Evolutionary conservation across 2,329 filamentous ascomycete genomes (phyloP), one percentile per base, ranked within the genome.

Genomic region (Coniochaeta sp.): DNA sequence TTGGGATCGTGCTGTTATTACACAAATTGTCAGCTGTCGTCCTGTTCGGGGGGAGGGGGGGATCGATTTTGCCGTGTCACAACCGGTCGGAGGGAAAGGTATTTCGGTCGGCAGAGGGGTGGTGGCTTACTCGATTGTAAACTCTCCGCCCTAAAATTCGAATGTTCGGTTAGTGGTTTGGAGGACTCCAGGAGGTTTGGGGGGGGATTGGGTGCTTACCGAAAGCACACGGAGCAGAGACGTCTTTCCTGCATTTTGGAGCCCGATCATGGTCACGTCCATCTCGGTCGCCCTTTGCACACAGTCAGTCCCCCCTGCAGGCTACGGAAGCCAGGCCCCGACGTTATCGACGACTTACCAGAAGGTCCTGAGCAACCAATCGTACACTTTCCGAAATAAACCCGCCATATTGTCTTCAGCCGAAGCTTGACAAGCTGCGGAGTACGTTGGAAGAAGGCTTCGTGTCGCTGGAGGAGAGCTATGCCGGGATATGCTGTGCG

Each of bases 231-330:
- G 83, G 69, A 99, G 77, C 65, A 99, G 72, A 56, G 92, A 97
- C 33, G 94, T 97, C 76, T 99, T 99, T 65, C 94, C 94, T 54
- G 94, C 94, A 74, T 97, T 97, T 69, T 99, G 94, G 66, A 99
- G 76, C 22, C 94, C 94, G 68, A 99, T 92, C 87, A 99, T 95
- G 61, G 94, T 97, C 67, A 99, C 92, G 73, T 99, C 94, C 91
- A 99, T 96, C 77, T 99, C 94, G 60, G 91, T 95, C 61, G 92
- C 91, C 94, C 92, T 96, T 56, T n/a, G 47, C 30, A 56, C 52
- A 56, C 58, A 58, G 53, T 59, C 53, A 60, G 57, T 53, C 50
- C 31, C 47, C 51, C 53, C 31, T 45, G 47, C 18, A 53, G 28
- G 55, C 49, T 14, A 13, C 30, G 22, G 49, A 30, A n/a, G 22